phyloP scores from a whole-genome alignment of 371 early-diverging fungal genomes.

The Mortierella sp. region DNA sequence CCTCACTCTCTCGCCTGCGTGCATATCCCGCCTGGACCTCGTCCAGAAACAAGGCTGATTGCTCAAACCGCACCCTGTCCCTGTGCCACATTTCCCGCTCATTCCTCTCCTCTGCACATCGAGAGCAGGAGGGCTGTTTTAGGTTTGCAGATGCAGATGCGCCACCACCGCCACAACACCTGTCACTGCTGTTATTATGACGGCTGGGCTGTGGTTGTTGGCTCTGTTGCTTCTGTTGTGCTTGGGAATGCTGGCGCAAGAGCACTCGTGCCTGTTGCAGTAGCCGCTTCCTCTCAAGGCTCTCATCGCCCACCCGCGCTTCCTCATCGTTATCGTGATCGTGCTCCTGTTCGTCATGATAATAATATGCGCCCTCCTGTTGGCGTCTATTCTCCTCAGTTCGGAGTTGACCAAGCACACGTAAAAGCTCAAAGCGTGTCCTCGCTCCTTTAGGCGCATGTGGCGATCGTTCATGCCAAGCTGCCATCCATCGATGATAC shows the following conservation, averaged over 20 bases:
- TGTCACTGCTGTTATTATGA: too few relatives aligned
- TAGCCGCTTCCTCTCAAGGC: too few relatives aligned
- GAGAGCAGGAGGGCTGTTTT: background rate
- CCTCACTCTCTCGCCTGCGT: background rate
- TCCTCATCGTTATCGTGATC: too few relatives aligned
- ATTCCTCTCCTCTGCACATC: background rate
- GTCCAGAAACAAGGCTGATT: slow-evolving; percentile 6
- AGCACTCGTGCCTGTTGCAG: too few relatives aligned
- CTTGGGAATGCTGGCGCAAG: too few relatives aligned
- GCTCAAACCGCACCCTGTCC: slow-evolving; percentile 1
- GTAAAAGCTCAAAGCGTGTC: slow-evolving; percentile 10
- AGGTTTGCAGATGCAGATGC: too few relatives aligned
- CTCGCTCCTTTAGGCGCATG: slow-evolving; percentile 7
- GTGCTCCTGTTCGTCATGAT: too few relatives aligned
- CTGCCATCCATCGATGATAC: slow-evolving; percentile 45
- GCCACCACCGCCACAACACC: background rate
- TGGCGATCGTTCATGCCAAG: slow-evolving; percentile 36
- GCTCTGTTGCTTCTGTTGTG: background rate
- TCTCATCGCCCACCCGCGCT: too few relatives aligned
- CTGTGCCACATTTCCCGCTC: background rate
- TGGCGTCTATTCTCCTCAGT: background rate
- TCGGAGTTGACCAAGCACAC: background rate
- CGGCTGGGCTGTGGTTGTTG: background rate
- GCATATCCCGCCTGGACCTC: background rate
- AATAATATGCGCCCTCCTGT: background rate